Conservation (phyloP, 176 grass and related monocot genomes). For the Phragmites australis region DNA sequence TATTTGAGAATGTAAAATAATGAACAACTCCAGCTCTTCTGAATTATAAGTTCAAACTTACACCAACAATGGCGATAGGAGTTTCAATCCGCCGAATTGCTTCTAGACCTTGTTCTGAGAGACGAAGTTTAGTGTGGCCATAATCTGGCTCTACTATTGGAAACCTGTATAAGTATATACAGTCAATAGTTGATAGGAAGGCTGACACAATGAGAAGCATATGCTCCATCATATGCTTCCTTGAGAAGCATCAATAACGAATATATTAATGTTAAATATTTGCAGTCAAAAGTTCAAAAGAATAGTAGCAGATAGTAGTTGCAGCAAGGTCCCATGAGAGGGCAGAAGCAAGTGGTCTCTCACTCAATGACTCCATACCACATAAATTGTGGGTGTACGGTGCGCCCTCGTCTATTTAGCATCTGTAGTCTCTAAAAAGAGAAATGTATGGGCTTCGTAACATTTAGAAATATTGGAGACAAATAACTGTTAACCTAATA, state of each 20-base stretch:
- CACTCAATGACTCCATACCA: neutral
- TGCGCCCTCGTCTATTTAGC: neutral
- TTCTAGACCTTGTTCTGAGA: conserved; percentile 81
- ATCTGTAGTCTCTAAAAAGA: neutral
- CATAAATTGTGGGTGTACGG: neutral
- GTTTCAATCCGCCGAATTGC: conserved; percentile 85
- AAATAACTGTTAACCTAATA: too few species aligned
- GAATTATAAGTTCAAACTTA: conserved; percentile 49
- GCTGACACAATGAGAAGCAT: neutral
- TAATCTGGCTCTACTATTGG: conserved; percentile 98
- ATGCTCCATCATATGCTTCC: neutral
- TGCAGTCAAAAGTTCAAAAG: conserved; percentile 4
- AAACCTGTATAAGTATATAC: conserved; percentile 53
- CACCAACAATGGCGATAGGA: conserved; percentile 83
- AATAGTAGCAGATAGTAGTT: neutral
- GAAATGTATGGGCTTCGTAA: neutral
- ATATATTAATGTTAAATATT: neutral
- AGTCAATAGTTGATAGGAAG: neutral
- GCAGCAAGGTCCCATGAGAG: neutral
- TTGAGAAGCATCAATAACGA: neutral
- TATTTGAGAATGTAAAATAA: neutral
- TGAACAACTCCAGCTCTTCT: neutral
- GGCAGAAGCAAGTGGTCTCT: neutral
- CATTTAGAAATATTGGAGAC: neutral
- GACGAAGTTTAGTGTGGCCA: conserved; percentile 84